These are phyloP conservation scores for Coniochaeta sp. DNA, from an alignment of 2,329 filamentous ascomycete species.

Conservation along the genomic window DNA sequence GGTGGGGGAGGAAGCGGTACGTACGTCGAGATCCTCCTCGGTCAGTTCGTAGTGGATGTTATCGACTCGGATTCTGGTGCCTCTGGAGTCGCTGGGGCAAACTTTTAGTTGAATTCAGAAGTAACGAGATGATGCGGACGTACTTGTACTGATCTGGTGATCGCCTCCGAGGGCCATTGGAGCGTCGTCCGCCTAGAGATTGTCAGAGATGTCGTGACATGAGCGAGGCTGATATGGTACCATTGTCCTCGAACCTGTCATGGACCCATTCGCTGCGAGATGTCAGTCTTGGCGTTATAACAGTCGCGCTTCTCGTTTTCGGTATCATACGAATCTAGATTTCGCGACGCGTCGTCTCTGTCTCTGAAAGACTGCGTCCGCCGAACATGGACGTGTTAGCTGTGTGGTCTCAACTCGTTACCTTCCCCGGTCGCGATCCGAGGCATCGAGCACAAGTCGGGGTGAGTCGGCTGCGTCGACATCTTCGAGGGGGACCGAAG, in stretches of 20 bases:
- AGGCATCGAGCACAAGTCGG: conserved; percentile 22
- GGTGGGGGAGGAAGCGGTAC: conserved; percentile 7
- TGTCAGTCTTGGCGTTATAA: conserved; percentile 20
- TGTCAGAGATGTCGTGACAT: conserved; percentile 3
- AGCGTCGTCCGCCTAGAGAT: conserved; percentile 11
- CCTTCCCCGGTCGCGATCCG: conserved; percentile 23
- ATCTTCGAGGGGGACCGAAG: conserved; percentile 18
- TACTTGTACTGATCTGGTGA: conserved; percentile 26
- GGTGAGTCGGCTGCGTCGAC: conserved; percentile 18
- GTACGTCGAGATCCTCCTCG: conserved; percentile 72
- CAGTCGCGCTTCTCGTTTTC: not conserved
- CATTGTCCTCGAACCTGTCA: conserved; percentile 75
- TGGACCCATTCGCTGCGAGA: conserved; percentile 79
- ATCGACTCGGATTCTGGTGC: conserved; percentile 72
- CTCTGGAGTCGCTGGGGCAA: conserved; percentile 42
- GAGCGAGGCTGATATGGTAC: conserved; percentile 25
- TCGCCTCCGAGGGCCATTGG: conserved; percentile 14
- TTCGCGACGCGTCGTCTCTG: conserved; percentile 54
- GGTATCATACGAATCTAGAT: conserved; percentile 59
- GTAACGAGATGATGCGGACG: conserved; percentile 2
- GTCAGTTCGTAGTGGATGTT: conserved; percentile 91
- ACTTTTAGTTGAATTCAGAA: conserved; percentile 6
- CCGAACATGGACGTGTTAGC: conserved; percentile 34
- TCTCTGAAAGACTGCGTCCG: conserved; percentile 51
- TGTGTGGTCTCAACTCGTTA: conserved; percentile 29